Evolutionary conservation across 2,329 filamentous ascomycete species (phyloP).

Genomic region (Lecanicillium sp.): DNA sequence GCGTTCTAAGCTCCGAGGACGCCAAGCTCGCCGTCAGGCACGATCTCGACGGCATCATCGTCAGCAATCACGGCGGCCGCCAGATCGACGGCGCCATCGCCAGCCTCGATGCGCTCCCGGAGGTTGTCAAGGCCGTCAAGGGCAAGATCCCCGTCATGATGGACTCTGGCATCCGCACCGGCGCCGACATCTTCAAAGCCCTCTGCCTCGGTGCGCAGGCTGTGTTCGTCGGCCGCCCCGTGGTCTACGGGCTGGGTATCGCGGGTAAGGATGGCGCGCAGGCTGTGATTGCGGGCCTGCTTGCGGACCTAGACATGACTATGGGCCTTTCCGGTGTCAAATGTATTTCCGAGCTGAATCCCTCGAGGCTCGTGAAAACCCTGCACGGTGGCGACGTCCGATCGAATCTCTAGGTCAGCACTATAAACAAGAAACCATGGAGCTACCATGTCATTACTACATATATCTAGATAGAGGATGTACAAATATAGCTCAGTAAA

Average conservation of each 20-base stretch:
- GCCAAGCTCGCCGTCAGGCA: slow-evolving; percentile 31
- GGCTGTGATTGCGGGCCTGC: slow-evolving; percentile 39
- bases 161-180: slow-evolving; percentile 35
- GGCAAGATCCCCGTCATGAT: slow-evolving; percentile 52
- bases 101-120: slow-evolving; percentile 49
- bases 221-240: slow-evolving; percentile 39
- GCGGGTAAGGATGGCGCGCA: slow-evolving; percentile 45
- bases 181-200: slow-evolving; percentile 35
- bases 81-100: slow-evolving; percentile 34
- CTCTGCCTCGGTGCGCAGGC: slow-evolving; percentile 35
- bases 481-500: neutral
- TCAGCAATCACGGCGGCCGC: slow-evolving; percentile 38
- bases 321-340: slow-evolving; percentile 50
- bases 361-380: slow-evolving; percentile 27
- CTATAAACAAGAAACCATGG: too few relatives aligned
- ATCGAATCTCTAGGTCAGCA: slow-evolving; percentile 23
- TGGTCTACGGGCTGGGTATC: slow-evolving; percentile 31
- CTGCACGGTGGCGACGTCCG: slow-evolving; percentile 29
- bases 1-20: slow-evolving; percentile 35
- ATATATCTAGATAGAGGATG: neutral
- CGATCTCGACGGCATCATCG: slow-evolving; percentile 34
- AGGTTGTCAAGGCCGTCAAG: slow-evolving; percentile 49
- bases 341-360: slow-evolving; percentile 32
- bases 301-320: slow-evolving; percentile 42
- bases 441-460: neutral